phyloP scores from a whole-genome alignment of 257 asterid species.

The Solanum sparsipilum region DNA sequence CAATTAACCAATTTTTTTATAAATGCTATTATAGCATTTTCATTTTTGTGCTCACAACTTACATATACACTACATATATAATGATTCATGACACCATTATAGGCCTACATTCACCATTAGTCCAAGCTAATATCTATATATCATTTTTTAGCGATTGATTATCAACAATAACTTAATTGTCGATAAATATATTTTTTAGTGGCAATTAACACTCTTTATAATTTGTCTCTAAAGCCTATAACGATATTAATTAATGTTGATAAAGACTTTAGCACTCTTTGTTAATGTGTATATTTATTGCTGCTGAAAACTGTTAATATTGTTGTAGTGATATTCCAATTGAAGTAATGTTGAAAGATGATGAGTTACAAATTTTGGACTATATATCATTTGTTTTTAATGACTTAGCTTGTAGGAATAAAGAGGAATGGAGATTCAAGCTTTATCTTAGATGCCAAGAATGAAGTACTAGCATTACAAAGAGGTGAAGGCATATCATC shows the following conservation, averaged over 20 bases:
- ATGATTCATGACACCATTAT: neutral
- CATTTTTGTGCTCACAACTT: neutral
- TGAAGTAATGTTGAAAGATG: neutral
- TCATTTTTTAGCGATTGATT: too few relatives aligned
- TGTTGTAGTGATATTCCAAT: neutral
- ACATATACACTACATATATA: neutral
- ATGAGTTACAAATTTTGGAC: neutral
- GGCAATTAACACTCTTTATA: neutral
- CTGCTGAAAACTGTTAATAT: too few relatives aligned
- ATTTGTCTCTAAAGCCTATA: neutral
- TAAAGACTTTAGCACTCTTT: too few relatives aligned
- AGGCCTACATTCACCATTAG: neutral
- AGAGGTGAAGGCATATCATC: slow-evolving; percentile 54
- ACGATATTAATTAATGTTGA: too few relatives aligned
- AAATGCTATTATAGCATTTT: neutral
- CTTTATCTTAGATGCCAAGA: slow-evolving; percentile 40
- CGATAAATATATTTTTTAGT: too few relatives aligned
- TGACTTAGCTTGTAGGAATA: slow-evolving; percentile 72
- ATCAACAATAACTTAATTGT: too few relatives aligned
- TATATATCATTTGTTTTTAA: neutral
- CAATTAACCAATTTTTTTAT: neutral
- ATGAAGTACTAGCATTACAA: slow-evolving; percentile 27
- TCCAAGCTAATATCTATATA: neutral
- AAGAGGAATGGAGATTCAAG: slow-evolving; percentile 72
- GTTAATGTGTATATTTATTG: neutral